Evolutionary conservation across 805 yeast species (phyloP), one percentile per base, ranked within the genome.

Genomic region (Candida railenensis): DNA sequence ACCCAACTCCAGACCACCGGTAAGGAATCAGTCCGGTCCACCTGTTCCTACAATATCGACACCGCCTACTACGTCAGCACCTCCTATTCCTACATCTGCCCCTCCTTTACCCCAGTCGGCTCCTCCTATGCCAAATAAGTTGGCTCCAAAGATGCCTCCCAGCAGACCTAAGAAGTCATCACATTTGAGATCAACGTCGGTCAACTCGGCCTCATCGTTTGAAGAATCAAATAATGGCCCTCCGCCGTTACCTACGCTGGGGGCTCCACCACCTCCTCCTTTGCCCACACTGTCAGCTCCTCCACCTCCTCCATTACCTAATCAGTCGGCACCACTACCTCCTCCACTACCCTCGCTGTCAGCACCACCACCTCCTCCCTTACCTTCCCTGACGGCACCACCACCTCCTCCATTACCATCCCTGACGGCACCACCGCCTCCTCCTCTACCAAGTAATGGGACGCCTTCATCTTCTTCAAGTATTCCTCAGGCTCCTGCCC

Each of bases 131-230:
- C 37, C 33, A 18, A n/a, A 33, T 16, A 36, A 36, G 22, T 19
- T 40, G 37, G 44, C 33, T 20, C 74, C 76, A 3, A 67, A 63
- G 41, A 40, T 69, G 42, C 77, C 77, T 1, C 74, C 74, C 2
- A 58, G 57, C 22, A 59, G 76, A 40, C 77, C 77, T 21, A 63
- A 59, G 51, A 71, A 71, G 49, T 65, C 71, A 37, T 48, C 60
- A 1, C 76, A 71, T 53, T 52, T 67, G 50, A 60, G 59, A 48
- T 45, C 57, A 16, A 34, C 46, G 14, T 62, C 68, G 1, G 43
- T 52, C 4, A 53, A 53, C 19, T 61, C 67, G 16, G 46, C 50
- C 9, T 40, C 37, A 33, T 57, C 62, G 11, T 42, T 47, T 30
- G 61, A 54, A 21, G 41, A 37, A 16, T 16, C 16, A 16, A 8